Evolutionary conservation across 2,329 filamentous ascomycete genomes (phyloP).

Genomic region (Magnaporthiopsis incrustans): DNA sequence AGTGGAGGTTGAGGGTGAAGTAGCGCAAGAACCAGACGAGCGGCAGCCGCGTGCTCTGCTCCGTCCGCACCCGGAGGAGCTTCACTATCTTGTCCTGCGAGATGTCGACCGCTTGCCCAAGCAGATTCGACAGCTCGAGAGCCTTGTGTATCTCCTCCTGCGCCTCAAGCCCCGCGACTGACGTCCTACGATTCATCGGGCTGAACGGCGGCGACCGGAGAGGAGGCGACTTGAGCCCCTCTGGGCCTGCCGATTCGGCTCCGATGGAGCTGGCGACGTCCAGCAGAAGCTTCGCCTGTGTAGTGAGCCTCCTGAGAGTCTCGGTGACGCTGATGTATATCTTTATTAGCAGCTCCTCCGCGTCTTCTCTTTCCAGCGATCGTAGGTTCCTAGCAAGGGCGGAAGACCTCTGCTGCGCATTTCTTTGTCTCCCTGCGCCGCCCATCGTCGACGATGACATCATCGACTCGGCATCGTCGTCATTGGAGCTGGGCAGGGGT

Average conservation of each 20-base stretch:
- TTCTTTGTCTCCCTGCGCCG: constrained; percentile 53
- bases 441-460: constrained; percentile 73
- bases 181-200: constrained; percentile 31
- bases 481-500: constrained; percentile 83
- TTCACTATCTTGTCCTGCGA: constrained; percentile 71
- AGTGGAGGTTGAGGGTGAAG: constrained; percentile 73
- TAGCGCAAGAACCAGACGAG: constrained; percentile 69
- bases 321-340: constrained; percentile 87
- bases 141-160: constrained; percentile 72
- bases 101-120: constrained; percentile 73
- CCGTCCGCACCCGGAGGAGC: constrained; percentile 67
- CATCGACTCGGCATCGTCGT: constrained; percentile 88
- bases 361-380: constrained; percentile 73
- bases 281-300: constrained; percentile 88
- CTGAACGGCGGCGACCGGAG: constrained; percentile 45
- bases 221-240: constrained; percentile 37
- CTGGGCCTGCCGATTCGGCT: constrained; percentile 26
- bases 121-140: constrained; percentile 67
- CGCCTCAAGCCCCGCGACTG: constrained; percentile 35
- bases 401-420: constrained; percentile 82
- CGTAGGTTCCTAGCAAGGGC: constrained; percentile 83
- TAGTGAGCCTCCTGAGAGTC: constrained; percentile 73
- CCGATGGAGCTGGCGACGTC: constrained; percentile 78
- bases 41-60: constrained; percentile 61
- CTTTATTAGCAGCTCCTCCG: constrained; percentile 71